phyloP scores from a whole-genome alignment of 495 filamentous ascomycete genomes.

The Copromyces sp. region DNA sequence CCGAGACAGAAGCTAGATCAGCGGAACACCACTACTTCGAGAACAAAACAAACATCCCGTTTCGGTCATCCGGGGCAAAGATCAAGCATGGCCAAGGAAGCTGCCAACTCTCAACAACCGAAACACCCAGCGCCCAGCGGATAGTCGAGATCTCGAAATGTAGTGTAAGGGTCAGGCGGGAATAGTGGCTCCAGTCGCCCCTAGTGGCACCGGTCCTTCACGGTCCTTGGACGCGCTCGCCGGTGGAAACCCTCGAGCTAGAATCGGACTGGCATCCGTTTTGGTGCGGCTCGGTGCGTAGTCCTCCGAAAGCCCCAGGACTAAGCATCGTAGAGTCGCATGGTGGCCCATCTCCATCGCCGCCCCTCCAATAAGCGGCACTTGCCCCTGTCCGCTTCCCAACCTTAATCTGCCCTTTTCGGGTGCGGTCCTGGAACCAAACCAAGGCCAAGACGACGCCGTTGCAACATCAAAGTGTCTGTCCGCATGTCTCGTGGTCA shows the following conservation, averaged over 20 bases:
- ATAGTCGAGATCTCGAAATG: background rate
- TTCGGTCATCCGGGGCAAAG: background rate
- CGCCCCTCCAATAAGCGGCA: constrained; percentile 20
- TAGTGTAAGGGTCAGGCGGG: background rate
- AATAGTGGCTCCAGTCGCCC: background rate
- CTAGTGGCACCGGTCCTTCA: background rate
- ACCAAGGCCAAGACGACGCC: constrained; percentile 7
- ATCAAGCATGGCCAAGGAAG: background rate
- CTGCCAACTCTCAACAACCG: background rate
- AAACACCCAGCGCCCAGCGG: background rate
- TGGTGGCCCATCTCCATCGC: background rate
- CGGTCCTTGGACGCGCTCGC: background rate
- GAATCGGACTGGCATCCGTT: background rate
- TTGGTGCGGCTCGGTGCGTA: background rate
- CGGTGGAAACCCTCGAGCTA: background rate
- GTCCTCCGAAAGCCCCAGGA: background rate
- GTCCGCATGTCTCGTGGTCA: constrained; percentile 6
- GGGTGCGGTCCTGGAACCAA: background rate
- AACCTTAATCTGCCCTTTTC: constrained; percentile 18
- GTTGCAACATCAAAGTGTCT: constrained; percentile 17
- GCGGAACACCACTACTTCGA: background rate
- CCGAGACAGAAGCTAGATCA: background rate
- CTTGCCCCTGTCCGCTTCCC: constrained; percentile 15
- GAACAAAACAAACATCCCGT: background rate
- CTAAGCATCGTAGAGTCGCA: background rate